Evolutionary conservation across 2,329 filamentous ascomycete genomes (phyloP).

Genomic region (Monosporascus ibericus): DNA sequence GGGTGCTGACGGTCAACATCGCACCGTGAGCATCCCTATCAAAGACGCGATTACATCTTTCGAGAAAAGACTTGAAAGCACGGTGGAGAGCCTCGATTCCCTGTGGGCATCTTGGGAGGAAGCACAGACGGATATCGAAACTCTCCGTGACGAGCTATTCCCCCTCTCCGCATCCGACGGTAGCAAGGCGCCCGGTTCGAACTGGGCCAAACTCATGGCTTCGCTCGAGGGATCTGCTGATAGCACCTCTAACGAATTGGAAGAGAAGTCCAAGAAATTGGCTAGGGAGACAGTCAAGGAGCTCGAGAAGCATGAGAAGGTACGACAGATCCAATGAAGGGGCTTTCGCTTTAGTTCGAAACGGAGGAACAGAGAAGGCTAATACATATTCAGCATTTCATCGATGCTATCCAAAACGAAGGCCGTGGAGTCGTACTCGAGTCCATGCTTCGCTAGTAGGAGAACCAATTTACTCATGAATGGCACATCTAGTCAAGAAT

Average conservation of each 20-base stretch:
- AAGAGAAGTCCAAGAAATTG: not conserved
- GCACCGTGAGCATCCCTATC: not conserved
- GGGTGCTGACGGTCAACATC: not conserved
- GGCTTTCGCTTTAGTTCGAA: too few relatives aligned
- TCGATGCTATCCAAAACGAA: too few relatives aligned
- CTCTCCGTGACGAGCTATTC: not conserved
- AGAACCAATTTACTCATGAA: too few relatives aligned
- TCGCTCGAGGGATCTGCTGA: not conserved
- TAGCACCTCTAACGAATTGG: not conserved
- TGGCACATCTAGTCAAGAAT: too few relatives aligned
- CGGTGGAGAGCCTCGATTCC: not conserved
- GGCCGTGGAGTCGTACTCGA: too few relatives aligned
- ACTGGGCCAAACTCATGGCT: not conserved
- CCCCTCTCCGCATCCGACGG: not conserved
- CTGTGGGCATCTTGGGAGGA: conserved; percentile 1
- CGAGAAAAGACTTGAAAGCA: not conserved
- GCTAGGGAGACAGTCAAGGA: not conserved
- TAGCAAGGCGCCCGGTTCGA: not conserved
- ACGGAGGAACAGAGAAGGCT: too few relatives aligned
- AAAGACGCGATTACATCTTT: not conserved
- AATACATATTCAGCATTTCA: too few relatives aligned
- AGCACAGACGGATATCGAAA: not conserved
- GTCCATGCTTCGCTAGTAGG: too few relatives aligned
- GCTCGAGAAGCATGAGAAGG: conserved; percentile 1
- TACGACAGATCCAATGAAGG: not conserved